phyloP scores from a whole-genome alignment of 1,139 yeast genomes.

The Oligophagozyma castellii region DNA sequence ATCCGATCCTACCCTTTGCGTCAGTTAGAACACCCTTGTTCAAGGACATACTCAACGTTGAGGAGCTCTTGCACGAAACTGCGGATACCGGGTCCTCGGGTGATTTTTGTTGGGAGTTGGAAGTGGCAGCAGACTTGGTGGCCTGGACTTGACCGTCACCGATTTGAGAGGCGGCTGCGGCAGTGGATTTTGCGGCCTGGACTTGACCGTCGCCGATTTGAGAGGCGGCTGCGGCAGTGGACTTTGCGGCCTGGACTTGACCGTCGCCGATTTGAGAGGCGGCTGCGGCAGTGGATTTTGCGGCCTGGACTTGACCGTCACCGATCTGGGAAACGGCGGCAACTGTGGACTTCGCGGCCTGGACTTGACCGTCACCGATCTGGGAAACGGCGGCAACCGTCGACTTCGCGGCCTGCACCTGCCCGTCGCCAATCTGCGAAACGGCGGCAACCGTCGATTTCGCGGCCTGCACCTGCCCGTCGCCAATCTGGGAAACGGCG shows the following conservation, averaged over 20 bases:
- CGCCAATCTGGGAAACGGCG: constrained; percentile 21
- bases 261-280: constrained; percentile 40
- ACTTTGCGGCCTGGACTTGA: constrained; percentile 27
- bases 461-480: constrained; percentile 24
- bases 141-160: constrained; percentile 30
- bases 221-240: constrained; percentile 26
- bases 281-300: constrained; percentile 23
- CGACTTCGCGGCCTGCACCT: constrained; percentile 34
- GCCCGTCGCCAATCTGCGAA: constrained; percentile 40
- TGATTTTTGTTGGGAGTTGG: constrained; percentile 2
- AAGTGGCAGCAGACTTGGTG: constrained; percentile 4
- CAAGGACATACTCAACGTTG: constrained; percentile 45
- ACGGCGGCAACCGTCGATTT: constrained; percentile 33
- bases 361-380: constrained; percentile 3
- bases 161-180: constrained; percentile 30
- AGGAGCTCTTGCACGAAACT: constrained; percentile 35
- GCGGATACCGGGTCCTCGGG: constrained; percentile 11
- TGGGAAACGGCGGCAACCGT: constrained; percentile 20
- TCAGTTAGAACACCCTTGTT: constrained; percentile 45
- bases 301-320: constrained; percentile 12
- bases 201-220: constrained; percentile 3
- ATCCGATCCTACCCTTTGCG: constrained; percentile 58
- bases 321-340: constrained; percentile 33
- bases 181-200: constrained; percentile 22
- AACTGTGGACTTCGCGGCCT: constrained; percentile 20